Percentiles rank a stretch among this genome's conserved stretches.
Conservation (phyloP, 495 filamentous ascomycete genomes). For the Xylaria bambusicola region DNA sequence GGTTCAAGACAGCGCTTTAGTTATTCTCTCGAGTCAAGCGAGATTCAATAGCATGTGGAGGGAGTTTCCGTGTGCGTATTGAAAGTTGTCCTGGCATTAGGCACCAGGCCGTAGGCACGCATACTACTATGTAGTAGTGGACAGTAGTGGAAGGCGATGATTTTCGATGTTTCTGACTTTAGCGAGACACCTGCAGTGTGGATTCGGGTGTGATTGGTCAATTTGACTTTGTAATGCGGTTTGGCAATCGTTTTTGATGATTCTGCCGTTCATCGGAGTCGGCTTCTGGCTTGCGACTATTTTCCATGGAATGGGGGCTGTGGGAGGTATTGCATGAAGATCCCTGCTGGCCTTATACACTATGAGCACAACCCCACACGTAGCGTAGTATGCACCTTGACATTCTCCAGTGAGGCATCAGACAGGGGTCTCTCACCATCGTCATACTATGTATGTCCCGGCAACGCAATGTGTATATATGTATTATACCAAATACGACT, state of each 20-base stretch:
- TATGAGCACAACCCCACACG: conserved; percentile 27
- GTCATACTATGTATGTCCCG: conserved; percentile 11
- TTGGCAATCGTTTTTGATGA: conserved; percentile 20
- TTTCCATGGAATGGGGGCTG: conserved; percentile 4
- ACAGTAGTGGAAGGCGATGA: not conserved
- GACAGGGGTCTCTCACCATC: conserved; percentile 1
- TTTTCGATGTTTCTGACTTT: not conserved
- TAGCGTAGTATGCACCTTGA: conserved; percentile 24
- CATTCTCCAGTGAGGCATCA: not conserved
- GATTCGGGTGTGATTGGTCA: conserved; percentile 13
- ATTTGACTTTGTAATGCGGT: conserved; percentile 19
- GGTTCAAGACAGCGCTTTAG: no score
- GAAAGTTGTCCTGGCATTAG: no score
- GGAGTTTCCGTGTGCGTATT: no score
- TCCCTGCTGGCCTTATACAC: conserved; percentile 7
- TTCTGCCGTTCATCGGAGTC: conserved; percentile 22
- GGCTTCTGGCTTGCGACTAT: conserved; percentile 3
- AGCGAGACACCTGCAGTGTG: conserved; percentile 15
- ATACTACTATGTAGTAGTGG: no score
- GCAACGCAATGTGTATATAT: not conserved
- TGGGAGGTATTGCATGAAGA: conserved; percentile 2
- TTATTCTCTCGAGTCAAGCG: no score
- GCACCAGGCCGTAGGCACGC: no score
- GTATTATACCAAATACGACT: no score
- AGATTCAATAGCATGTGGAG: no score